phyloP scores from a whole-genome alignment of 108 stramenopile genomes.

The Cyclotella distinguenda region DNA sequence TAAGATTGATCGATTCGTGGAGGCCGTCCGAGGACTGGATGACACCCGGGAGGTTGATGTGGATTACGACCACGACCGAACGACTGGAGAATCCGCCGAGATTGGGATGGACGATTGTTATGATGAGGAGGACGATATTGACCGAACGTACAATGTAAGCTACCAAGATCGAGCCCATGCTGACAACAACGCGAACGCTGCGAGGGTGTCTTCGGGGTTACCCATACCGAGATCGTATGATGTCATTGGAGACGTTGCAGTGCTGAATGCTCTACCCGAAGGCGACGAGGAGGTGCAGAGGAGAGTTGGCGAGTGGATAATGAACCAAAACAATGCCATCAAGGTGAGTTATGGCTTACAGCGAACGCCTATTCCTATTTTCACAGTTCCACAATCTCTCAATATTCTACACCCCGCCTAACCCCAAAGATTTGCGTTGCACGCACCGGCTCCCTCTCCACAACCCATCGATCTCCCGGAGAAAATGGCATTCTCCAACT shows the following conservation, averaged over 20 bases:
- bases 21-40: slow-evolving; percentile 38
- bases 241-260: slow-evolving; percentile 85
- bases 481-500: slow-evolving; percentile 57
- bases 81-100: not conserved
- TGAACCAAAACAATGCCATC: slow-evolving; percentile 77
- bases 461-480: slow-evolving; percentile 68
- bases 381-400: too few species aligned
- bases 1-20: slow-evolving; percentile 81
- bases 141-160: not conserved
- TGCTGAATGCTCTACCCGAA: slow-evolving; percentile 64
- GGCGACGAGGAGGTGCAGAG: slow-evolving; percentile 43
- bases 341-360: slow-evolving; percentile 43
- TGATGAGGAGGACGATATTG: not conserved
- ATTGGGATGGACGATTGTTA: not conserved
- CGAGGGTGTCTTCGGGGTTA: slow-evolving; percentile 16
- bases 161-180: not conserved
- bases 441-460: slow-evolving; percentile 27
- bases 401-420: not conserved
- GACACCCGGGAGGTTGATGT: slow-evolving; percentile 23
- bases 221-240: slow-evolving; percentile 43
- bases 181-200: not conserved
- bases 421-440: slow-evolving; percentile 37
- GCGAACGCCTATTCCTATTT: not conserved
- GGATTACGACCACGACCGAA: slow-evolving; percentile 1
- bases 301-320: slow-evolving; percentile 62